phyloP scores from a whole-genome alignment of 2,329 filamentous ascomycete species.

The Trichoderma aggressivum region DNA sequence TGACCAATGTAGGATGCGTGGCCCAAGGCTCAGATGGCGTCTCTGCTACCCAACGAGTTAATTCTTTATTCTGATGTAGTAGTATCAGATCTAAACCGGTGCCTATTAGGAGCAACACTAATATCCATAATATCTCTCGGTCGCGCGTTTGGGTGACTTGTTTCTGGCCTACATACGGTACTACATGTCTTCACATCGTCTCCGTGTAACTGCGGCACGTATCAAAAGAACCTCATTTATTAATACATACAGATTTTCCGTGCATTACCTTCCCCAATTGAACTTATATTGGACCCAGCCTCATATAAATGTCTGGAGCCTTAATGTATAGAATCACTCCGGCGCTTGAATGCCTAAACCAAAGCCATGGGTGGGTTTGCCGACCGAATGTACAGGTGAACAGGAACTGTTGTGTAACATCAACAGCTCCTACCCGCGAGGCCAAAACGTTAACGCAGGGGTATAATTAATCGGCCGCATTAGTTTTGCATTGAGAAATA shows the following conservation, averaged over 20 bases:
- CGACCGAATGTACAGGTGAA: background rate
- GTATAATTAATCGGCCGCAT: background rate
- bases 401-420: background rate
- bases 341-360: background rate
- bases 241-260: background rate
- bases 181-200: background rate
- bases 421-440: background rate
- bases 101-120: background rate
- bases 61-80: background rate
- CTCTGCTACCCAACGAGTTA: background rate
- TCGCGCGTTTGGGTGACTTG: background rate
- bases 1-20: background rate
- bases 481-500: background rate
- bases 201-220: background rate
- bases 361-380: background rate
- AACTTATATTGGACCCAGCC: background rate
- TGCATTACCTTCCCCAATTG: background rate
- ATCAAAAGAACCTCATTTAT: background rate
- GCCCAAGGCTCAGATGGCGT: background rate
- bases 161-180: background rate
- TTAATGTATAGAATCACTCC: background rate
- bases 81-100: background rate
- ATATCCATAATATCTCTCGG: background rate
- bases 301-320: background rate
- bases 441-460: background rate